phyloP scores from a whole-genome alignment of 2,329 filamentous ascomycete species.

The Rutstroemia sp. region DNA sequence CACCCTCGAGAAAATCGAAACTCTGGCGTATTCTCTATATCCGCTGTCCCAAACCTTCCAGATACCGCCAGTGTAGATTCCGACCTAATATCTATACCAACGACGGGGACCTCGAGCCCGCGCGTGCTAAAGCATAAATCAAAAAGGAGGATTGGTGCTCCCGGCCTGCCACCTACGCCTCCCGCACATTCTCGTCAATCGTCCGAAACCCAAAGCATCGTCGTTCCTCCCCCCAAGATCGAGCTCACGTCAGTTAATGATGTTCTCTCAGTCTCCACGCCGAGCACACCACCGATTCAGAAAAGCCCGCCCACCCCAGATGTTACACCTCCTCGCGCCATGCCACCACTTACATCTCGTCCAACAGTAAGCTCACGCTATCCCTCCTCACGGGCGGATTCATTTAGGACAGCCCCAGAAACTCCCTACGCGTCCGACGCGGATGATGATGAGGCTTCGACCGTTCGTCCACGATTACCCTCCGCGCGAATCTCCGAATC shows the following conservation, averaged over 20 bases:
- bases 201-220: slow-evolving; percentile 34
- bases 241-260: slow-evolving; percentile 15
- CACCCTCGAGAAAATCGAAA: slow-evolving; percentile 24
- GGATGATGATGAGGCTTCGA: slow-evolving; percentile 44
- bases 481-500: slow-evolving; percentile 19
- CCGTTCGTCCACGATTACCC: slow-evolving; percentile 30
- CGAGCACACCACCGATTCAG: slow-evolving; percentile 57
- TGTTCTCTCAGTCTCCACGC: slow-evolving; percentile 27
- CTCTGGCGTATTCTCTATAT: slow-evolving; percentile 13
- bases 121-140: slow-evolving; percentile 28
- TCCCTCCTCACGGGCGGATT: slow-evolving; percentile 43
- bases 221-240: slow-evolving; percentile 15
- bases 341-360: slow-evolving; percentile 39
- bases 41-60: slow-evolving; percentile 18
- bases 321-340: slow-evolving; percentile 59
- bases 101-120: slow-evolving; percentile 27
- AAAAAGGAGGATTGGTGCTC: slow-evolving; percentile 22
- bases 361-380: slow-evolving; percentile 40
- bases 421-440: slow-evolving; percentile 53
- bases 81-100: slow-evolving; percentile 17
- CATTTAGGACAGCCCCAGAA: slow-evolving; percentile 66
- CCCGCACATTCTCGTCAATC: slow-evolving; percentile 53
- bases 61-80: slow-evolving; percentile 23
- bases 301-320: slow-evolving; percentile 68
- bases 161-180: slow-evolving; percentile 50